Evolutionary conservation across 23 red algal species (phyloP).

Genomic region (Gracilaria vermiculophylla): DNA sequence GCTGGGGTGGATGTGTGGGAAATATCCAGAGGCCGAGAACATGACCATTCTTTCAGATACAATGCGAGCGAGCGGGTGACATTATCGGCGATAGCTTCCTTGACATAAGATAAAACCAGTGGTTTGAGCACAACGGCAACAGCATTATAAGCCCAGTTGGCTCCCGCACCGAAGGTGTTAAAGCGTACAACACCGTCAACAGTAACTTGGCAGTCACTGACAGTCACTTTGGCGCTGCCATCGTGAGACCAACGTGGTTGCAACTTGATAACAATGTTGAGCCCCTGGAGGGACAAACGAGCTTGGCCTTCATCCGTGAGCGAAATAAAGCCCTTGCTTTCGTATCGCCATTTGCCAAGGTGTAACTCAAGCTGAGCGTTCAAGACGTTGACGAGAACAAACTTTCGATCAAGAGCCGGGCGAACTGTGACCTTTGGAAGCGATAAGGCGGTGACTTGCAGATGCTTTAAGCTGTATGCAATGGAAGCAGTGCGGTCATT

Average conservation of each 20-base stretch:
- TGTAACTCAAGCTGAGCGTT: constrained; percentile 38
- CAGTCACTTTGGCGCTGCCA: background rate
- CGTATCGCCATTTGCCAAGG: constrained; percentile 40
- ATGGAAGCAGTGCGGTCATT: background rate
- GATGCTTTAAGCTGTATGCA: constrained; percentile 18
- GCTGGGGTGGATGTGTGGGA: background rate
- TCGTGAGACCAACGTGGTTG: constrained; percentile 40
- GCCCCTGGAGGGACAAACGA: constrained; percentile 14
- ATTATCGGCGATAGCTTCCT: constrained; percentile 41
- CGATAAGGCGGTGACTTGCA: constrained; percentile 39
- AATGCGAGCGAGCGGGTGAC: constrained; percentile 25
- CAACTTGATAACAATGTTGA: constrained; percentile 16
- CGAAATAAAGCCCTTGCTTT: constrained; percentile 22
- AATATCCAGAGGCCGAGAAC: constrained; percentile 5
- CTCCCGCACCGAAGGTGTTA: constrained; percentile 9
- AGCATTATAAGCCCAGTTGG: constrained; percentile 65
- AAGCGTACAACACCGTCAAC: constrained; percentile 51
- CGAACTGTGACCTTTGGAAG: constrained; percentile 40
- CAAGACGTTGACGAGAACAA: constrained; percentile 31
- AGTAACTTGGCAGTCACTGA: constrained; percentile 19
- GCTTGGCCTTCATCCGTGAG: constrained; percentile 43
- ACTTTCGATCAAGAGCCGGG: constrained; percentile 16
- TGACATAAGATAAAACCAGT: constrained; percentile 49
- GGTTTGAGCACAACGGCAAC: constrained; percentile 57
- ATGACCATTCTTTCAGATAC: constrained; percentile 23